Evolutionary conservation across 202 grass and related monocot species (phyloP).

Genomic region (Brachypodium distachyon): DNA sequence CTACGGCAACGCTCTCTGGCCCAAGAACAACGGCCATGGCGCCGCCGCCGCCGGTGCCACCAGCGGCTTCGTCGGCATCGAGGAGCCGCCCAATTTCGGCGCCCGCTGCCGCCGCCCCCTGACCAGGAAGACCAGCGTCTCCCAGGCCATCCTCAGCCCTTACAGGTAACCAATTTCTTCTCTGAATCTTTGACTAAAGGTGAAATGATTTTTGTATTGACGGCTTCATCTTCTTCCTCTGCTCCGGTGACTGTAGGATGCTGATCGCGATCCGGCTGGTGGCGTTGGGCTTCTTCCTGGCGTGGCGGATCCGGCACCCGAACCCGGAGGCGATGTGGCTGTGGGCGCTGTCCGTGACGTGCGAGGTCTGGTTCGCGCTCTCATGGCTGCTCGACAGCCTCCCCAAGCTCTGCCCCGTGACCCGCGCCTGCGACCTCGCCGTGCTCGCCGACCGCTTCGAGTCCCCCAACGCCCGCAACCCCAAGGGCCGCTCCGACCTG

Average conservation of each 20-base stretch:
- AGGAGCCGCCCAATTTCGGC: constrained; percentile 79
- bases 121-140: constrained; percentile 78
- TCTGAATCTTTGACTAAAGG: no score
- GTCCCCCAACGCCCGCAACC: constrained; percentile 59
- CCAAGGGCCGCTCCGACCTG: constrained; percentile 82
- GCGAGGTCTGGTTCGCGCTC: constrained; percentile 93
- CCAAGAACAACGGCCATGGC: constrained; percentile 43
- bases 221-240: background rate
- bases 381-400: constrained; percentile 96
- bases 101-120: constrained; percentile 53
- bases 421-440: constrained; percentile 62
- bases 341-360: constrained; percentile 69
- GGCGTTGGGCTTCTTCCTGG: constrained; percentile 73
- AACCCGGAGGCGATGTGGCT: constrained; percentile 79
- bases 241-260: constrained; percentile 38
- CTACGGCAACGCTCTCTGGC: constrained; percentile 93
- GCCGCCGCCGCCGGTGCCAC: constrained; percentile 1
- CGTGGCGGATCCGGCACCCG: constrained; percentile 75
- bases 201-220: no score
- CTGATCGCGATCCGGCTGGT: constrained; percentile 61
- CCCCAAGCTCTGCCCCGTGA: constrained; percentile 72
- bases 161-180: no score
- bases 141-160: constrained; percentile 74
- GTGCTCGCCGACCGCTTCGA: constrained; percentile 74
- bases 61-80: constrained; percentile 55